Evolutionary conservation across 331 rosid genomes (phyloP).

Genomic region (Malus hybrid): DNA sequence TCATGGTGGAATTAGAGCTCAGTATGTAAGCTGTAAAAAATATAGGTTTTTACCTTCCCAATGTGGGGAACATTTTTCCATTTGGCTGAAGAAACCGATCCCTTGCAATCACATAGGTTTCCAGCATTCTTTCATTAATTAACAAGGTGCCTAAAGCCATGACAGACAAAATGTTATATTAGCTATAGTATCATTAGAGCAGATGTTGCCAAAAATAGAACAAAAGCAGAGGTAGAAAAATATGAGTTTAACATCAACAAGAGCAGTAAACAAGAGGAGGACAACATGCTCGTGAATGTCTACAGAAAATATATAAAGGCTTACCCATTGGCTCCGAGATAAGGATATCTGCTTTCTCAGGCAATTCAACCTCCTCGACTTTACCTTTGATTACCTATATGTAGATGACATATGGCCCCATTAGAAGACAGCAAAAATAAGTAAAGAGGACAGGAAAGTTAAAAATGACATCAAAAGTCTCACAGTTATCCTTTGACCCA

Average conservation of each 20-base stretch:
- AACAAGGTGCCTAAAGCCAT: constrained; percentile 66
- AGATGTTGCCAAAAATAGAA: neutral
- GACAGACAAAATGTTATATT: constrained; percentile 1
- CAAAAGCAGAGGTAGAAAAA: neutral
- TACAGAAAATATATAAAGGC: constrained; percentile 2
- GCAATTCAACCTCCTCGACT: constrained; percentile 89
- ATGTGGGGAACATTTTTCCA: constrained; percentile 91
- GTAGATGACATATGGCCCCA: neutral
- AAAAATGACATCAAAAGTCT: constrained; percentile 17
- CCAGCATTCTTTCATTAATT: constrained; percentile 95
- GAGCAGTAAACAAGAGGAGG: neutral
- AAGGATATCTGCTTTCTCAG: constrained; percentile 95
- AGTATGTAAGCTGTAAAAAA: no score
- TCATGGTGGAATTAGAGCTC: no score
- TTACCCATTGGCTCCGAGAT: constrained; percentile 99
- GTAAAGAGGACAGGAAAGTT: neutral
- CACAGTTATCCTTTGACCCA: constrained; percentile 85
- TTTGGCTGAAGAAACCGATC: constrained; percentile 81
- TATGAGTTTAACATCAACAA: neutral
- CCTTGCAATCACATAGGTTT: constrained; percentile 96
- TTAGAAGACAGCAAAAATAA: neutral
- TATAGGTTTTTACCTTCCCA: constrained; percentile 60
- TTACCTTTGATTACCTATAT: constrained; percentile 86
- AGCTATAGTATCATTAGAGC: neutral
- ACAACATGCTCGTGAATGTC: neutral